Evolutionary conservation across 2,329 filamentous ascomycete species (phyloP).

Genomic region (Juglanconis sp.): DNA sequence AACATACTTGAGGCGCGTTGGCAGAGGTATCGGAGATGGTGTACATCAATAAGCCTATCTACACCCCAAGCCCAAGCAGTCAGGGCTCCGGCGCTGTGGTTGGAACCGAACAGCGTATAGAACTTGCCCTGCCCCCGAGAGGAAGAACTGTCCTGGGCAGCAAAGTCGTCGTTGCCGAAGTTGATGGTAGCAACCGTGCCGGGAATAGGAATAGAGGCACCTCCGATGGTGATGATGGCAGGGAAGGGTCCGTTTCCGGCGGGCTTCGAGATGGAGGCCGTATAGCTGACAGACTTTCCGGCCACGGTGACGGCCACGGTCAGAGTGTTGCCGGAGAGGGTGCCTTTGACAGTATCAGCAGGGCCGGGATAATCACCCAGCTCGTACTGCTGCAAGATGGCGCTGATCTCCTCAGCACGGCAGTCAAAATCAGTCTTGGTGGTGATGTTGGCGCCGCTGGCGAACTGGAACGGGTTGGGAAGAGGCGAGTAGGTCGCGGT

Average conservation of each 20-base stretch:
- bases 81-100: constrained; percentile 54
- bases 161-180: constrained; percentile 58
- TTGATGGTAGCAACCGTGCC: constrained; percentile 53
- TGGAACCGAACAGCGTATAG: constrained; percentile 55
- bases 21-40: background rate
- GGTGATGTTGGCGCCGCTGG: constrained; percentile 40
- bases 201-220: constrained; percentile 52
- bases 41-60: constrained; percentile 54
- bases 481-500: constrained; percentile 36
- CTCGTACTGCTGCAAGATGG: constrained; percentile 48
- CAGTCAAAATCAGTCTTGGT: constrained; percentile 46
- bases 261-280: constrained; percentile 39
- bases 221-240: constrained; percentile 57
- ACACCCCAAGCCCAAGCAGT: constrained; percentile 65
- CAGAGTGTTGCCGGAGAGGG: constrained; percentile 39
- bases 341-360: constrained; percentile 44
- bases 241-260: constrained; percentile 47
- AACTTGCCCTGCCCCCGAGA: constrained; percentile 57
- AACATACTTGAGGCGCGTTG: background rate
- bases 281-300: constrained; percentile 44
- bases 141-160: constrained; percentile 40
- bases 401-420: constrained; percentile 45
- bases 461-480: constrained; percentile 46
- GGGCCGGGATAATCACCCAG: constrained; percentile 45
- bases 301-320: constrained; percentile 43